These are phyloP conservation scores for Kickxella alabastrina DNA, from an alignment of 192 early-diverging fungal genomes.

Conservation along the genomic window DNA sequence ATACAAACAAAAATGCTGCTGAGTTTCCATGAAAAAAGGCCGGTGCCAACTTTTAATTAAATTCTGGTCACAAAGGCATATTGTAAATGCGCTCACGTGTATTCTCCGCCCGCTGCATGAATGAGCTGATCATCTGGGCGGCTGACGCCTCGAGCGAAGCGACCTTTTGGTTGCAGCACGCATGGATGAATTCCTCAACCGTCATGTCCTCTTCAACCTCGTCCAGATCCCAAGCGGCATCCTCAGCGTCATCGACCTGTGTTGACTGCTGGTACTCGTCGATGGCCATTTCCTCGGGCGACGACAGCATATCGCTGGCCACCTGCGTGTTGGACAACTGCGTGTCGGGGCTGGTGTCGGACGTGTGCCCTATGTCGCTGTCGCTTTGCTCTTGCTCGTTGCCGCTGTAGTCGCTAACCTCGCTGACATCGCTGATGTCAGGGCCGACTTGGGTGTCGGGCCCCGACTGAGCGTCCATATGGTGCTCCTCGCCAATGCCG, in stretches of 20 bases:
- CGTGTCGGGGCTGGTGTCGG: background rate
- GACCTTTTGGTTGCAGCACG: conserved; percentile 40
- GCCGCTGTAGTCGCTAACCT: conserved; percentile 9
- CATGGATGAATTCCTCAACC: conserved; percentile 53
- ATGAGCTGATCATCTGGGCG: conserved; percentile 38
- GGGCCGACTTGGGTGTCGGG: background rate
- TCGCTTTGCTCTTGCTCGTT: conserved; percentile 15
- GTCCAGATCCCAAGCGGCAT: conserved; percentile 31
- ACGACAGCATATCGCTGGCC: background rate
- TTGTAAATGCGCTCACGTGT: conserved; percentile 40
- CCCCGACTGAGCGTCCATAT: background rate
- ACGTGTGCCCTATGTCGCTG: background rate
- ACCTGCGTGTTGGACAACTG: conserved; percentile 4
- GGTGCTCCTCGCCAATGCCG: background rate
- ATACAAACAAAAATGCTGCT: background rate
- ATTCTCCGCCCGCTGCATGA: conserved; percentile 39
- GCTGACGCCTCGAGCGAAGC: conserved; percentile 35
- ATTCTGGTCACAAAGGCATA: conserved; percentile 16
- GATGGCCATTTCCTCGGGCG: conserved; percentile 1
- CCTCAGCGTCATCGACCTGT: conserved; percentile 16
- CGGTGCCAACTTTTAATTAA: background rate
- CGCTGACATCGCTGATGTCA: background rate
- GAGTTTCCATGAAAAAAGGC: background rate
- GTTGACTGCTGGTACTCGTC: conserved; percentile 19
- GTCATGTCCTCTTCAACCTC: conserved; percentile 45